Conservation (phyloP, 805 yeast genomes). For the Candida piceae region DNA sequence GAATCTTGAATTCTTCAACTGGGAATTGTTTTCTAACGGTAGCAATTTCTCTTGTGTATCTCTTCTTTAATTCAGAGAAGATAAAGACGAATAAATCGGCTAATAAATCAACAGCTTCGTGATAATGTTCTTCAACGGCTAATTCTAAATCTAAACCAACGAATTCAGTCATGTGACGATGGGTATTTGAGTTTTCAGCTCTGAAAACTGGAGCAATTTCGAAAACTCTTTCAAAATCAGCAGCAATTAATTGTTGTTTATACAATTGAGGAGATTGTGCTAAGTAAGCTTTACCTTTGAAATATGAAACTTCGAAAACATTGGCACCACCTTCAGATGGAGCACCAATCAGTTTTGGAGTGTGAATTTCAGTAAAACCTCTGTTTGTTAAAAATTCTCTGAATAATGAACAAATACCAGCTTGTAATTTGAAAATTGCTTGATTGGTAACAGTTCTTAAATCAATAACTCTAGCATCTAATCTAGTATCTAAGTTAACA, state of each 20-base stretch:
- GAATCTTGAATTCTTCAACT: slow-evolving; percentile 94
- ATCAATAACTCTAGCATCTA: slow-evolving; percentile 93
- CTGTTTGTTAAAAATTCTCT: slow-evolving; percentile 72
- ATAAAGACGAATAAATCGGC: slow-evolving; percentile 75
- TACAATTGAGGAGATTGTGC: slow-evolving; percentile 98
- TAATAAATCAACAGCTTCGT: slow-evolving; percentile 68
- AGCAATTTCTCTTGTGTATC: slow-evolving; percentile 82
- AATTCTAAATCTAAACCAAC: slow-evolving; percentile 96
- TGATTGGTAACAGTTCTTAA: slow-evolving; percentile 96
- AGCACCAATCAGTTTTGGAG: slow-evolving; percentile 93
- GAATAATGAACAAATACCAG: slow-evolving; percentile 84
- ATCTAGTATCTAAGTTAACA: slow-evolving; percentile 92
- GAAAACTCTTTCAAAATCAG: slow-evolving; percentile 93
- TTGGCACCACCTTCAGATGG: slow-evolving; percentile 98
- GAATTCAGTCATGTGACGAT: slow-evolving; percentile 99
- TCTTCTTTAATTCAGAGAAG: slow-evolving; percentile 72
- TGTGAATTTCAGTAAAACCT: slow-evolving; percentile 86
- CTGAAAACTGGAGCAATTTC: slow-evolving; percentile 98
- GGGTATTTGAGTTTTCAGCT: slow-evolving; percentile 98
- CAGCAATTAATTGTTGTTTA: slow-evolving; percentile 97
- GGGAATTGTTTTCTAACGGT: slow-evolving; percentile 92
- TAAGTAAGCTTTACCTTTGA: slow-evolving; percentile 86
- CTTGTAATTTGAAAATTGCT: slow-evolving; percentile 90
- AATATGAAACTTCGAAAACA: slow-evolving; percentile 89
- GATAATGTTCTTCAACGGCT: slow-evolving; percentile 97